phyloP scores from a whole-genome alignment of 108 stramenopile genomes.

The Skeletonema grethae region DNA sequence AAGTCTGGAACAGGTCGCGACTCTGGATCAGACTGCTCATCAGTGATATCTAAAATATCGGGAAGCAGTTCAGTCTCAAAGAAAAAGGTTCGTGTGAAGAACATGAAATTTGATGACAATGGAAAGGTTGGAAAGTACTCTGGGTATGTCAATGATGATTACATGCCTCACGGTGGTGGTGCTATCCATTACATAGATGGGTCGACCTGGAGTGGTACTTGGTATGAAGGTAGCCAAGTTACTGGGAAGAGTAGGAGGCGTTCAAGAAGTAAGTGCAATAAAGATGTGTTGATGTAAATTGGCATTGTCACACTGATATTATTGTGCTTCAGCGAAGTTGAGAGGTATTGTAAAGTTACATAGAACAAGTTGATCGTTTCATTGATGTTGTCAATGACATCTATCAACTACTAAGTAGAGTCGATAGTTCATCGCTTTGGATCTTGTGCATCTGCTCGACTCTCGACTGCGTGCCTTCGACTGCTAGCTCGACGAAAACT shows the following conservation, averaged over 20 bases:
- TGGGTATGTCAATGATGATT: conserved; percentile 34
- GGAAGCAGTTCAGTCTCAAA: background rate
- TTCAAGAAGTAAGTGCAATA: background rate
- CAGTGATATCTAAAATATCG: conserved; percentile 10
- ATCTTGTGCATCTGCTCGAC: too few species aligned
- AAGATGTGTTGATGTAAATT: too few species aligned
- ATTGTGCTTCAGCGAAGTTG: too few species aligned
- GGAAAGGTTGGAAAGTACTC: conserved; percentile 32
- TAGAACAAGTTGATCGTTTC: background rate
- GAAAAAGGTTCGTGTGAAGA: conserved; percentile 19
- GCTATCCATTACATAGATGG: conserved; percentile 27
- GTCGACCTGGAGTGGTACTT: conserved; percentile 18
- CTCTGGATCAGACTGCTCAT: conserved; percentile 4
- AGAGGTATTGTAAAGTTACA: too few species aligned
- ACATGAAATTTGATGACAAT: conserved; percentile 25
- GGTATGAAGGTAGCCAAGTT: conserved; percentile 38
- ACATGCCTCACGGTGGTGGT: conserved; percentile 36
- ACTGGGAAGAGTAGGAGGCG: conserved; percentile 18
- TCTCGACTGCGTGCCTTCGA: too few species aligned
- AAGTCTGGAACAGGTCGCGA: conserved; percentile 11
- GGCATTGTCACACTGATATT: too few species aligned
- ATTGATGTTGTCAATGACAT: background rate
- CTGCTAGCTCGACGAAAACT: too few species aligned
- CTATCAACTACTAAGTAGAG: too few species aligned
- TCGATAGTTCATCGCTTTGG: background rate